phyloP scores from a whole-genome alignment of 1,139 yeast genomes.

The Geotrichum cucujoidarum region DNA sequence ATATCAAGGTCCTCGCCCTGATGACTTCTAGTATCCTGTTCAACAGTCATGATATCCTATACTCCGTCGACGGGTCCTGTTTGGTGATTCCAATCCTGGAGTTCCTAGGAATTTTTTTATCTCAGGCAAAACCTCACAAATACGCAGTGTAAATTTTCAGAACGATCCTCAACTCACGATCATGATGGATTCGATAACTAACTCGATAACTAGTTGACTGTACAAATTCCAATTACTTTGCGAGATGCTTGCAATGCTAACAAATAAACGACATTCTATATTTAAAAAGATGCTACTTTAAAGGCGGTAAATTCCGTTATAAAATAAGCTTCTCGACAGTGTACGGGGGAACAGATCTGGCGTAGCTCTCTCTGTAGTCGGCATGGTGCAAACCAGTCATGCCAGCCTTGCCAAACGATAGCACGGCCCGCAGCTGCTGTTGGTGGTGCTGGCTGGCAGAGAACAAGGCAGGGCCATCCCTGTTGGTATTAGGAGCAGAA shows the following conservation, averaged over 20 bases:
- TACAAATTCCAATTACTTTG: too few species aligned
- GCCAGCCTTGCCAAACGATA: constrained; percentile 12
- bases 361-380: constrained; percentile 34
- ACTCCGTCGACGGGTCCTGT: too few species aligned
- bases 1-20: constrained; percentile 34
- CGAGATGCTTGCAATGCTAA: too few species aligned
- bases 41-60: constrained; percentile 3
- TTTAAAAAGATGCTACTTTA: too few species aligned
- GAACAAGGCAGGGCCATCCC: constrained; percentile 14
- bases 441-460: constrained; percentile 26
- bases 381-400: constrained; percentile 29
- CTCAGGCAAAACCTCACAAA: background rate
- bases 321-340: constrained; percentile 30
- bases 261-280: background rate
- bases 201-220: too few species aligned
- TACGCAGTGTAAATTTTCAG: background rate
- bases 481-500: constrained; percentile 28
- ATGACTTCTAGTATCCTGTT: constrained; percentile 17
- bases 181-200: too few species aligned
- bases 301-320: constrained; percentile 13
- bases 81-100: too few species aligned
- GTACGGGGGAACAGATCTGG: constrained; percentile 28
- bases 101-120: constrained; percentile 5
- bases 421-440: constrained; percentile 22
- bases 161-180: background rate